Evolutionary conservation across 2,329 filamentous ascomycete species (phyloP), one percentile per base, ranked within the genome.

Genomic region (Phialocephala sp.): DNA sequence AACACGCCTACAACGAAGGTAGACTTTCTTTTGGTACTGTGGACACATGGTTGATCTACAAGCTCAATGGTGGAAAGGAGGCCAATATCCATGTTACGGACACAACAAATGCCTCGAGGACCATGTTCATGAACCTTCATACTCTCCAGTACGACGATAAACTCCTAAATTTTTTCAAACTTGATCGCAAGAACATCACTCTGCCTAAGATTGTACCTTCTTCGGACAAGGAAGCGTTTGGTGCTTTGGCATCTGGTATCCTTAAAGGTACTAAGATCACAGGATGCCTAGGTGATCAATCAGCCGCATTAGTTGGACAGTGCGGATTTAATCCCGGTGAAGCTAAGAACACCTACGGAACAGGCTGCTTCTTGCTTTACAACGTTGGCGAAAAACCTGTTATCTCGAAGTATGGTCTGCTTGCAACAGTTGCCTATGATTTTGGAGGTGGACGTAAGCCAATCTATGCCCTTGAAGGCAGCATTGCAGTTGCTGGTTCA

Each of bases 291-390:
- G 92, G 92, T 63, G 91, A 95, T 75, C 92, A 95, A 77, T 93
- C 91, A 39, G 89, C 91, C 12, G 92, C 91, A 4, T 80, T 94
- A 54, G 91, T 94, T 35, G 92, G 92, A 27, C 91, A 93, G 75
- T 90, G 90, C 76, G 91, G 89, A 1, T 94, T 94, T 77, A 84
- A 83, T 1, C 89, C 91, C 9, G 92, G 92, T 63, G 83, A 85
- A 63, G 92, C 91, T 59, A 94, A 94, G 82, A 94, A 94, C 77
- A 94, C 92, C 0, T 94, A 94, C 76, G 92, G 92, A 47, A 94
- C 92, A 0, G 92, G 92, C 24, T 94, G 91, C 77, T 95, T 95
- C 81, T 79, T 94, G 70, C 85, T 94, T 8, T 94, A 93, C 80
- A 94, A 95, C 74, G 89, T 93, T 15, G 92, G 92, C 27, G 83